Evolutionary conservation across 108 stramenopile genomes (phyloP).

Genomic region (Skeletonema menzelii): DNA sequence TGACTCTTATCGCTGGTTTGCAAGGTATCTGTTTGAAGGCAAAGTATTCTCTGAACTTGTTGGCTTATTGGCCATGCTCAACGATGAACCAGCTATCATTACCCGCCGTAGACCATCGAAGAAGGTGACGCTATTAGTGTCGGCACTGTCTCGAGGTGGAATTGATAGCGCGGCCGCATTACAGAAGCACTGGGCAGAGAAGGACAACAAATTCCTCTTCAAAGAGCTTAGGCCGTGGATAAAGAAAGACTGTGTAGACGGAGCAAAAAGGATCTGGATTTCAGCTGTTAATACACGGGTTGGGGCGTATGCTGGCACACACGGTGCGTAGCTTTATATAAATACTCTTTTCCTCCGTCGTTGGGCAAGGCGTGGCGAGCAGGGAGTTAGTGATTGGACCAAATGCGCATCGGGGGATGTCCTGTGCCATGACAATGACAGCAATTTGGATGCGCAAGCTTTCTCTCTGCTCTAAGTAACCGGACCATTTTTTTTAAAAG

Average conservation of each 20-base stretch:
- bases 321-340: no score
- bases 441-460: no score
- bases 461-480: no score
- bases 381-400: no score
- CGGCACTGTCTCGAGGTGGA: constrained; percentile 59
- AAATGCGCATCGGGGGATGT: no score
- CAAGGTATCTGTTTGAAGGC: constrained; percentile 78
- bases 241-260: constrained; percentile 40
- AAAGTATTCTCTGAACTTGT: constrained; percentile 70
- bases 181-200: constrained; percentile 76
- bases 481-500: no score
- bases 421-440: no score
- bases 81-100: constrained; percentile 73
- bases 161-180: constrained; percentile 74
- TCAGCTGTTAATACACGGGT: constrained; percentile 56
- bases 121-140: constrained; percentile 69
- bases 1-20: constrained; percentile 88
- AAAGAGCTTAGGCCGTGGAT: constrained; percentile 66
- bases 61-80: constrained; percentile 49
- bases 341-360: no score
- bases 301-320: no score
- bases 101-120: constrained; percentile 62
- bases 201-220: constrained; percentile 79
- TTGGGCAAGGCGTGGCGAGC: constrained; percentile 45
- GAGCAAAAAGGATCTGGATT: constrained; percentile 74